Percentiles rank a stretch among this genome's conserved stretches.
phyloP scores from a whole-genome alignment of 1,284 basidiomycete species.

The Apiotrichum veenhuisii region DNA sequence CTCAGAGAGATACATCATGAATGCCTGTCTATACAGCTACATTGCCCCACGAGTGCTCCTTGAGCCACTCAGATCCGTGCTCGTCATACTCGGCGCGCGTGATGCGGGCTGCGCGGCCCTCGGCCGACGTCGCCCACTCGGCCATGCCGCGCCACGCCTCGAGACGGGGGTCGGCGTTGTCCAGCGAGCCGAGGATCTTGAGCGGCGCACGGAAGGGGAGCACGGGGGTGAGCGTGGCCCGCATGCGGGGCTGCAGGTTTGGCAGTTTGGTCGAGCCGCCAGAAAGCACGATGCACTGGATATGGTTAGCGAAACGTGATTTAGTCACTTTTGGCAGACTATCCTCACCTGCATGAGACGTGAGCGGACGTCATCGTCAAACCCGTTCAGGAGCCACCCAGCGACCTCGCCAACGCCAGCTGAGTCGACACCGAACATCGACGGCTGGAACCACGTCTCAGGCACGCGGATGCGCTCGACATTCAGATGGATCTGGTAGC shows the following conservation, averaged over 20 bases:
- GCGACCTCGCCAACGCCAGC: constrained; percentile 89
- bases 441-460: constrained; percentile 89
- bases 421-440: constrained; percentile 90
- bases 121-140: constrained; percentile 64
- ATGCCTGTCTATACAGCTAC: constrained; percentile 18
- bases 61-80: constrained; percentile 71
- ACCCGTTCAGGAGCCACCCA: constrained; percentile 78
- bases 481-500: constrained; percentile 78
- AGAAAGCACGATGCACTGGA: constrained; percentile 84
- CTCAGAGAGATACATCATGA: too few species aligned
- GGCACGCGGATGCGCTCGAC: constrained; percentile 91
- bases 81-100: constrained; percentile 85
- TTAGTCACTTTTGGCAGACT: neutral
- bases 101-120: constrained; percentile 59
- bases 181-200: constrained; percentile 56
- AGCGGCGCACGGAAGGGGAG: constrained; percentile 74
- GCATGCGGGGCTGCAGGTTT: constrained; percentile 66
- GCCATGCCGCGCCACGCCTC: constrained; percentile 96
- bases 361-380: constrained; percentile 63
- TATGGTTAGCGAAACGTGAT: neutral
- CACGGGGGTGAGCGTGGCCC: constrained; percentile 68
- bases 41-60: constrained; percentile 54
- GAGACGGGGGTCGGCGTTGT: constrained; percentile 58
- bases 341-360: constrained; percentile 56
- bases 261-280: constrained; percentile 75